Evolutionary conservation across 768 basidiomycete species (phyloP).

Genomic region (Tricholoma saponaceum): DNA sequence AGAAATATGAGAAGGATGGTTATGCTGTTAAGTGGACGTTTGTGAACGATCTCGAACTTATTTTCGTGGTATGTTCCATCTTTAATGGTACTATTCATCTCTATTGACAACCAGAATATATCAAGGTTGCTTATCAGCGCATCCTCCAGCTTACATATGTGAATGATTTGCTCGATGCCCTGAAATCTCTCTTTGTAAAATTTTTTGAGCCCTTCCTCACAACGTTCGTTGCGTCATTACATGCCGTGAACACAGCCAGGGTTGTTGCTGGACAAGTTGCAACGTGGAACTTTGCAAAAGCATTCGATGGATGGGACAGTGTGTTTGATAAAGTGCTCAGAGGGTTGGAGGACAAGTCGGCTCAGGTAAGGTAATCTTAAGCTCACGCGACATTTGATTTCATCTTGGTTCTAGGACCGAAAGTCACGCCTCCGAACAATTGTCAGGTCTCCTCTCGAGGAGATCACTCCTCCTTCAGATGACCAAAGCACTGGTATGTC

Average conservation of each 20-base stretch:
- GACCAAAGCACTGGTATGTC: conserved; percentile 55
- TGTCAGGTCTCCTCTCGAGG: conserved; percentile 30
- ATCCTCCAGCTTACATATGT: conserved; percentile 94
- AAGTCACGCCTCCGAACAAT: conserved; percentile 56
- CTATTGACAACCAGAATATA: conserved; percentile 1
- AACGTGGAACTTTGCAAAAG: conserved; percentile 66
- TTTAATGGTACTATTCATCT: neutral
- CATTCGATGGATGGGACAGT: conserved; percentile 77
- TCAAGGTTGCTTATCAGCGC: conserved; percentile 91
- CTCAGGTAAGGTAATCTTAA: conserved; percentile 41
- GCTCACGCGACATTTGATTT: conserved; percentile 1
- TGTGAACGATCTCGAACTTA: conserved; percentile 91
- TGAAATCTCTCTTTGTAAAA: conserved; percentile 84
- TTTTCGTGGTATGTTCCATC: conserved; percentile 77
- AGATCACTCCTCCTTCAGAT: conserved; percentile 51
- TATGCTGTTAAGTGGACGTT: conserved; percentile 94
- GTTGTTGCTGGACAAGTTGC: conserved; percentile 32
- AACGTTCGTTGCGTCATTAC: conserved; percentile 80
- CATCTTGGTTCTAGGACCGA: conserved; percentile 50
- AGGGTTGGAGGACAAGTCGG: conserved; percentile 71
- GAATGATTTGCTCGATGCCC: conserved; percentile 75
- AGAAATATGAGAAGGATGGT: conserved; percentile 90
- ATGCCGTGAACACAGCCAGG: conserved; percentile 51
- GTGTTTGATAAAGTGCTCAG: conserved; percentile 74
- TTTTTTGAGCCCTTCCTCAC: conserved; percentile 82